Percentiles rank a stretch among this genome's conserved stretches.
These are phyloP conservation scores for Gloeostereum incarnatum DNA, from an alignment of 768 basidiomycete genomes.

Conservation along the genomic window DNA sequence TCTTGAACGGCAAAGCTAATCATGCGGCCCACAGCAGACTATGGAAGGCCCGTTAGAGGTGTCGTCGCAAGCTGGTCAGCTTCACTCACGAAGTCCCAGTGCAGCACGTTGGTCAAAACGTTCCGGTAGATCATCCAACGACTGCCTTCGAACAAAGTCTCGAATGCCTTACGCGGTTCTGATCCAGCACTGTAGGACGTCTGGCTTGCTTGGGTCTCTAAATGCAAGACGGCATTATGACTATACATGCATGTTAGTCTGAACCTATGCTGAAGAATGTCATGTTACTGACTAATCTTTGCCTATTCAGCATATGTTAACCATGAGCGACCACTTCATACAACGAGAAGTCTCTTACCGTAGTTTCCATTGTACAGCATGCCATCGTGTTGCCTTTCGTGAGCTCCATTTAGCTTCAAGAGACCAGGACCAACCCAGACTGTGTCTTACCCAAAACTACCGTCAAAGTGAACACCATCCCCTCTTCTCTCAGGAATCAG, in stretches of 20 bases:
- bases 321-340: too few relatives aligned
- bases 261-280: neutral
- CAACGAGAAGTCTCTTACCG: too few relatives aligned
- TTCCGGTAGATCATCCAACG: conserved; percentile 68
- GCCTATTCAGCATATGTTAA: too few relatives aligned
- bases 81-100: conserved; percentile 63
- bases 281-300: conserved; percentile 27
- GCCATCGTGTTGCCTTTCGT: conserved; percentile 46
- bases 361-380: conserved; percentile 71
- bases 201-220: conserved; percentile 54
- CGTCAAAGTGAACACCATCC: conserved; percentile 54
- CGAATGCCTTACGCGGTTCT: conserved; percentile 36
- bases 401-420: conserved; percentile 4
- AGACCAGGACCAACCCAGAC: too few relatives aligned
- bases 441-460: conserved; percentile 41
- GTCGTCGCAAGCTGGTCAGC: neutral
- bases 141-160: conserved; percentile 45
- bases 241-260: conserved; percentile 17
- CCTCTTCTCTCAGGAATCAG: conserved; percentile 34
- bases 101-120: conserved; percentile 40
- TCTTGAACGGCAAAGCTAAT: conserved; percentile 55
- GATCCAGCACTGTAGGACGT: conserved; percentile 44
- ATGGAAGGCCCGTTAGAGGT: conserved; percentile 4
- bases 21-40: conserved; percentile 59
- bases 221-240: conserved; percentile 50